Evolutionary conservation across 2,329 filamentous ascomycete genomes (phyloP), one percentile per base, ranked within the genome.

Genomic region (Diaporthe capsici): DNA sequence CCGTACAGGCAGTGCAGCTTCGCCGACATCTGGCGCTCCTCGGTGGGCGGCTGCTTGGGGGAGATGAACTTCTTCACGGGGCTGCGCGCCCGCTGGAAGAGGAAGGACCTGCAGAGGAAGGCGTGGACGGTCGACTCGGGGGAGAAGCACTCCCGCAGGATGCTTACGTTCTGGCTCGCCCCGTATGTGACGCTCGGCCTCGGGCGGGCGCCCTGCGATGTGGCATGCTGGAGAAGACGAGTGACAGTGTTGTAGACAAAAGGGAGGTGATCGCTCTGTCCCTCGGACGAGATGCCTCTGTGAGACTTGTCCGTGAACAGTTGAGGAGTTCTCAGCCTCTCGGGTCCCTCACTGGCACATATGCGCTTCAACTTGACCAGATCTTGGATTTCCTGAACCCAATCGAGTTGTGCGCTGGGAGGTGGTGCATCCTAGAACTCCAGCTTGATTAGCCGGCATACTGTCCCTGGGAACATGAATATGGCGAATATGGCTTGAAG

Each of bases 1-100:
- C 94, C 94, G 77, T 91, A 93, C 39, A 94, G 85, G 77, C 90
- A 91, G 81, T 95, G 93, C 34, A 96, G 84, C 81, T 93, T 93
- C 34, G 94, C 94, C 77, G 91, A 93, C 78, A 90, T 85, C 83
- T 95, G 94, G 42, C 90, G 89, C 47, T 87, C 81, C 70, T 85
- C 82, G 37, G 84, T 84, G 17, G 84, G 86, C 12, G 82, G 77
- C 34, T 71, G 55, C 22, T 77, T 79, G 42, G 57, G 74, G 34
- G 37, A 71, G 39, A 4, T 25, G 39, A 78, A 73, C 51, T n/a
- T 71, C 55, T 60, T 71, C 15, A 73, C 71, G 13, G 71, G 72
- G 31, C 84, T 86, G 28, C 88, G 88, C 3, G 90, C 88, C n/a
- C 89, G 87, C 15, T 88, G 85, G 81, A 90, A 94, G 2, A 95